Evolutionary conservation across 768 basidiomycete species (phyloP), one percentile per base, ranked within the genome.

Genomic region (Tephrocybe sp.): DNA sequence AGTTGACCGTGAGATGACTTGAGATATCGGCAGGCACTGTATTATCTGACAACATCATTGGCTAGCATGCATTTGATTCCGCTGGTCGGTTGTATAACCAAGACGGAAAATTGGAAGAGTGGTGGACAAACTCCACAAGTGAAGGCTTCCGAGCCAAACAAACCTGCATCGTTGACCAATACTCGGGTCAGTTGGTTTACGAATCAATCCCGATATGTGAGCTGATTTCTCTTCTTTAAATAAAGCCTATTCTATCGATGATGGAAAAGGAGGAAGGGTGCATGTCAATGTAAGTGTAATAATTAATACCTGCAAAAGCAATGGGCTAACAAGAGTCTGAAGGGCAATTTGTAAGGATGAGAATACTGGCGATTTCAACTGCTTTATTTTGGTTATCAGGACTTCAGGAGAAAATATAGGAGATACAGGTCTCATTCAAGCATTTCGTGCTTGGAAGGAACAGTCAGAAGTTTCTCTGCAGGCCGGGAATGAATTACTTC

Each of bases 361-460:
- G 5, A 18, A 18, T 19, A 9, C n/a, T n/a, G n/a, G n/a, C n/a
- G n/a, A n/a, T 8, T 19, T 38, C 37, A 38, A 7, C 21, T 7
- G 21, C 12, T 7, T 9, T 19, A 38, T 18, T 7, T 9, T 12
- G n/a, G n/a, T 8, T 12, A 19, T 50, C 46, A 91, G 90, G 45
- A 97, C 93, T 1, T 89, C 89, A 10, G 91, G 91, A 5, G 93
- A 95, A 67, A 93, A 93, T 61, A 91, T 94, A 49, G 93, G 90
- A 6, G 93, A 95, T 61, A 79, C 78, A 0, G 90, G 90, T 10
- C 68, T 93, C 16, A 83, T 93, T 37, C 91, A 92, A 65, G 84
- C 94, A 0, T 95, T 83, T 65, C 79, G 88, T 10, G 97, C 97
- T 15, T 99, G 97, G 97, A 84, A 90, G 64, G 75, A 75, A 13